phyloP scores from a whole-genome alignment of 495 filamentous ascomycete genomes.

The Lophium mytilinum region DNA sequence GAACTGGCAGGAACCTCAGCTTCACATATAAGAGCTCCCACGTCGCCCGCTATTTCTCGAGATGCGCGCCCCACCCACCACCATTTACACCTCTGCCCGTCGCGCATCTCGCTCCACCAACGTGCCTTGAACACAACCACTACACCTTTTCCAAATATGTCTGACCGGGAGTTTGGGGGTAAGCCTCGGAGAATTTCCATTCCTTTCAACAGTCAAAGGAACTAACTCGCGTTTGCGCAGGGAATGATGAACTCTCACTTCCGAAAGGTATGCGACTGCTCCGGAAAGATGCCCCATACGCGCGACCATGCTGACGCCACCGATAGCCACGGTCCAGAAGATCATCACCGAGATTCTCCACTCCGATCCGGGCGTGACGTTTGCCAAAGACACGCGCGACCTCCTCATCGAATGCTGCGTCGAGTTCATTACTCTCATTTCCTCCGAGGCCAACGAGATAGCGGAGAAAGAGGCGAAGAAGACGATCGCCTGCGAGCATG shows the following conservation, averaged over 20 bases:
- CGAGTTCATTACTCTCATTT: constrained; percentile 96
- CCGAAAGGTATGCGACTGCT: constrained; percentile 64
- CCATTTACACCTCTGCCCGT: background rate
- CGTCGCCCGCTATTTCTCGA: constrained; percentile 3
- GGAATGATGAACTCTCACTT: constrained; percentile 85
- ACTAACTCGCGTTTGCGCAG: constrained; percentile 35
- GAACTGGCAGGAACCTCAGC: background rate
- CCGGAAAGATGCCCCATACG: no score
- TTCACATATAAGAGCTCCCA: constrained; percentile 1
- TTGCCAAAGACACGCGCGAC: constrained; percentile 90
- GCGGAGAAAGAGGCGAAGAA: constrained; percentile 98
- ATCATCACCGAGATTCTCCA: constrained; percentile 92
- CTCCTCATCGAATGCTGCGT: constrained; percentile 97
- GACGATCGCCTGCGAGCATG: constrained; percentile 94
- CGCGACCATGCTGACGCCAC: constrained; percentile 2
- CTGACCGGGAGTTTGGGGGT: constrained; percentile 73
- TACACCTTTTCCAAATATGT: constrained; percentile 51
- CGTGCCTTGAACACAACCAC: background rate
- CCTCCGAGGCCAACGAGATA: constrained; percentile 96
- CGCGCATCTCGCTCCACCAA: background rate
- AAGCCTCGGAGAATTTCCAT: constrained; percentile 7
- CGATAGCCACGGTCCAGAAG: constrained; percentile 87
- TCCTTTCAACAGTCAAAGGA: background rate
- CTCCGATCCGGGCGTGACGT: constrained; percentile 57
- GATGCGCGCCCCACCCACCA: background rate